Percentiles rank a stretch among this genome's conserved stretches.
These are phyloP conservation scores for Hemisphaericaspora subhashii DNA, from an alignment of 1,139 yeast species.

Conservation along the genomic window DNA sequence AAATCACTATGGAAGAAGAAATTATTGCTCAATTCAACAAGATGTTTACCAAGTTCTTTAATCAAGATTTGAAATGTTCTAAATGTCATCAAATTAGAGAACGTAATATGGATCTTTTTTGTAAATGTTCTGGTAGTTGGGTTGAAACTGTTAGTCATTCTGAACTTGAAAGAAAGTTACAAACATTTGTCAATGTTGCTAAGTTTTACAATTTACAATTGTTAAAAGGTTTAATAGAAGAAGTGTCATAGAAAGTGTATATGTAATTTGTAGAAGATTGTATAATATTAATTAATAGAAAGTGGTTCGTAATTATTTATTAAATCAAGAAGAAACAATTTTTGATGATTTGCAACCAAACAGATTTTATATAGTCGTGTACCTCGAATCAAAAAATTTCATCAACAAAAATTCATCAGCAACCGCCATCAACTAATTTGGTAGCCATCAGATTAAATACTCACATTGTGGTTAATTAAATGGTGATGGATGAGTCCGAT, in stretches of 20 bases:
- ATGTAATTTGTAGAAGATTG: not conserved
- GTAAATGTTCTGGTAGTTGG: constrained; percentile 91
- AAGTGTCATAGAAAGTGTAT: constrained; percentile 14
- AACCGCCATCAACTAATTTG: no score
- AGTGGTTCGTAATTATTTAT: no score
- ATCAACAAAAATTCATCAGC: not conserved
- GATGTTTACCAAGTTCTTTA: constrained; percentile 57
- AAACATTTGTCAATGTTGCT: constrained; percentile 60
- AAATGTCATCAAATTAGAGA: constrained; percentile 72
- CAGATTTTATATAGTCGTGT: not conserved
- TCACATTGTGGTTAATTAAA: no score
- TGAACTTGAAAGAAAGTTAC: constrained; percentile 45
- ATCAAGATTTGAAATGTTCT: constrained; percentile 79
- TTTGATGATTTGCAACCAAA: not conserved
- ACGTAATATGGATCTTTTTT: constrained; percentile 70
- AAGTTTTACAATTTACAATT: constrained; percentile 60
- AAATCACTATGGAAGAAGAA: constrained; percentile 74
- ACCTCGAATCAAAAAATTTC: not conserved
- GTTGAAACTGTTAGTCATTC: constrained; percentile 51
- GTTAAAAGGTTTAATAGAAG: constrained; percentile 49
- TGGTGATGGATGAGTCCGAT: constrained; percentile 39
- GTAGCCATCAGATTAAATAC: no score
- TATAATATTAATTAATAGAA: no score
- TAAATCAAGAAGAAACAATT: no score
- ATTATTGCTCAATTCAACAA: constrained; percentile 65